Conservation (phyloP, 306 rosid genomes). For the Phaseolus lunatus region DNA sequence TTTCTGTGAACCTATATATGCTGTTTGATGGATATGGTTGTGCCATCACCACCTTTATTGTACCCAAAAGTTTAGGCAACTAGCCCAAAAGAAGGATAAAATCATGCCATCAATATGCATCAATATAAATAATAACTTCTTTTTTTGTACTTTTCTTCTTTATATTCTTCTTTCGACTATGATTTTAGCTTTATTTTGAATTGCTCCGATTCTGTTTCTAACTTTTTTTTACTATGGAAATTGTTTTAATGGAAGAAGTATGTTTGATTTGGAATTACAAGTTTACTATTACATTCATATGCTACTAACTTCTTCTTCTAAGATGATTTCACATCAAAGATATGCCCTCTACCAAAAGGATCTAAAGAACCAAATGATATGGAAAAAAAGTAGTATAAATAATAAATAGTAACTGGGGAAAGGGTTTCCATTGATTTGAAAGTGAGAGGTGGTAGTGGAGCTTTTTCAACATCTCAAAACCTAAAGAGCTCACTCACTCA, state of each 20-base stretch:
- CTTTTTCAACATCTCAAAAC: slow-evolving; percentile 27
- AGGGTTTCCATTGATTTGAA: slow-evolving; percentile 51
- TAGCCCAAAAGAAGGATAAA: slow-evolving; percentile 54
- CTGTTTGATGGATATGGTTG: slow-evolving; percentile 37
- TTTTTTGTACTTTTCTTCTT: neutral
- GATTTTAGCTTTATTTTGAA: neutral
- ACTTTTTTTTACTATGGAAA: neutral
- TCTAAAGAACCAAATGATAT: no score
- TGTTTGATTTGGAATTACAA: no score
- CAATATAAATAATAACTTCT: neutral
- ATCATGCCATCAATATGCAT: slow-evolving; percentile 47
- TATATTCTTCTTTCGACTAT: neutral
- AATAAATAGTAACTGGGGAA: slow-evolving; percentile 12
- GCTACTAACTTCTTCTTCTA: no score
- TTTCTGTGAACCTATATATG: slow-evolving; percentile 50
- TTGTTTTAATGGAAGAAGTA: neutral
- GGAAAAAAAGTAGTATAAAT: no score
- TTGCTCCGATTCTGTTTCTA: neutral
- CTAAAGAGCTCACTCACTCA: slow-evolving; percentile 31
- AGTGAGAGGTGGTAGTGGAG: slow-evolving; percentile 35
- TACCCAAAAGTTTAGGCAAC: slow-evolving; percentile 56
- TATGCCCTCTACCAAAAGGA: no score
- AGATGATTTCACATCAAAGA: no score
- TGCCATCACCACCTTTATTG: slow-evolving; percentile 49
- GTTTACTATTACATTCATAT: no score